Conservation (phyloP, 2,329 filamentous ascomycete species). For the Cordyceps javanica region DNA sequence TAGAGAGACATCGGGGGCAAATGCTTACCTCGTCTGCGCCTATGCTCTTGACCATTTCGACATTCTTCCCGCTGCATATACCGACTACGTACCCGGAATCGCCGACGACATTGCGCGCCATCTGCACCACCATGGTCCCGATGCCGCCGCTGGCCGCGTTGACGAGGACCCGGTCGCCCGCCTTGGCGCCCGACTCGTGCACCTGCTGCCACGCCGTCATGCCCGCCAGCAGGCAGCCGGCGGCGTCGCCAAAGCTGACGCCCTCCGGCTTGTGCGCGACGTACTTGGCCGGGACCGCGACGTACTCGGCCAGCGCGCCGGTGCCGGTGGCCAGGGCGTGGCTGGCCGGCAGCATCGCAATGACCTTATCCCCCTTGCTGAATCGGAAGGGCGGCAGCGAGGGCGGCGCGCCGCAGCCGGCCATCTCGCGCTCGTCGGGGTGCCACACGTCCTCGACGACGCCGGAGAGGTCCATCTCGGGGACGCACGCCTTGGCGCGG, state of each 20-base stretch:
- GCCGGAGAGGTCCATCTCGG: constrained; percentile 40
- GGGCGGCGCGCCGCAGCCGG: neutral
- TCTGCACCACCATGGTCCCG: constrained; percentile 40
- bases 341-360: constrained; percentile 32
- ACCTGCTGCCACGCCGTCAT: constrained; percentile 34
- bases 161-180: constrained; percentile 37
- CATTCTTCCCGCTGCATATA: constrained; percentile 42
- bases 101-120: constrained; percentile 32
- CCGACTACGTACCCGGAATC: constrained; percentile 37
- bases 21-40: constrained; percentile 41
- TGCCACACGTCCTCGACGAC: constrained; percentile 31
- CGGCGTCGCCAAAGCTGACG: constrained; percentile 27
- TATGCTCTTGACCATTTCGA: constrained; percentile 36
- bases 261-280: constrained; percentile 26
- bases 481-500: constrained; percentile 29
- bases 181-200: constrained; percentile 29
- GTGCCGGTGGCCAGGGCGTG: constrained; percentile 28
- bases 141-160: constrained; percentile 48
- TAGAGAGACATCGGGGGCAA: too few species aligned
- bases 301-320: constrained; percentile 35
- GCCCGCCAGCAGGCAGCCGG: constrained; percentile 32
- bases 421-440: too few species aligned
- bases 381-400: constrained; percentile 17
- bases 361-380: constrained; percentile 27
- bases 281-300: constrained; percentile 29